Percentiles rank a stretch among this genome's conserved stretches.
phyloP scores from a whole-genome alignment of 331 rosid genomes.

The Acacia concinna region DNA sequence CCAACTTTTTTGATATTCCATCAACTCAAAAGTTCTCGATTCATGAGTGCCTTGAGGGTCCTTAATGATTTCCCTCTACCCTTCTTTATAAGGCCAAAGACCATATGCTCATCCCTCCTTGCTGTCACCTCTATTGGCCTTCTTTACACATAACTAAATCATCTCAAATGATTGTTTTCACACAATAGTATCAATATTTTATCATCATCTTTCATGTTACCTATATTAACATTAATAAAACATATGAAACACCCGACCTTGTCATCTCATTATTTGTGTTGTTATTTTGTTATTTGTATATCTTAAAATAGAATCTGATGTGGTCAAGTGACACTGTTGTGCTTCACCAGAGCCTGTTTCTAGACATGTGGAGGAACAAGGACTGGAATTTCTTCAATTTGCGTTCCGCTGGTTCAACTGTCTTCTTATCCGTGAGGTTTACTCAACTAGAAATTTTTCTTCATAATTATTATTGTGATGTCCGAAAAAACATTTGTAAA shows the following conservation, averaged over 20 bases:
- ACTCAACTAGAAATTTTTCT: conserved; percentile 23
- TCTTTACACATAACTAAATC: background rate
- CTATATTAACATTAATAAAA: conserved; percentile 1
- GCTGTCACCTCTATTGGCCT: background rate
- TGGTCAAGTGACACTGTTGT: conserved; percentile 29
- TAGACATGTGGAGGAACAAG: conserved; percentile 87
- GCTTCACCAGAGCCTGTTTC: conserved; percentile 76
- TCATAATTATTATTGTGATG: conserved; percentile 12
- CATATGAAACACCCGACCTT: conserved; percentile 12
- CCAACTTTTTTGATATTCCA: background rate
- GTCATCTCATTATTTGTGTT: conserved; percentile 16
- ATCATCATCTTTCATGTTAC: background rate
- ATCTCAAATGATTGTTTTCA: too few species aligned
- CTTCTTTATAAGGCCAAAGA: background rate
- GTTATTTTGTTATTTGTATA: conserved; percentile 4
- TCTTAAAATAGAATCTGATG: conserved; percentile 35
- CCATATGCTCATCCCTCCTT: background rate
- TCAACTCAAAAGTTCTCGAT: background rate
- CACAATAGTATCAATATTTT: background rate
- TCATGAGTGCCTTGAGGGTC: background rate
- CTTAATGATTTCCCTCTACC: background rate
- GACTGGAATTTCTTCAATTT: conserved; percentile 94
- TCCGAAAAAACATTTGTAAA: conserved; percentile 20
- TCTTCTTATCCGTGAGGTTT: conserved; percentile 94
- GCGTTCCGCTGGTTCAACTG: conserved; percentile 99